phyloP scores from a whole-genome alignment of 1,139 yeast species.

The Ogataea hybrid region DNA sequence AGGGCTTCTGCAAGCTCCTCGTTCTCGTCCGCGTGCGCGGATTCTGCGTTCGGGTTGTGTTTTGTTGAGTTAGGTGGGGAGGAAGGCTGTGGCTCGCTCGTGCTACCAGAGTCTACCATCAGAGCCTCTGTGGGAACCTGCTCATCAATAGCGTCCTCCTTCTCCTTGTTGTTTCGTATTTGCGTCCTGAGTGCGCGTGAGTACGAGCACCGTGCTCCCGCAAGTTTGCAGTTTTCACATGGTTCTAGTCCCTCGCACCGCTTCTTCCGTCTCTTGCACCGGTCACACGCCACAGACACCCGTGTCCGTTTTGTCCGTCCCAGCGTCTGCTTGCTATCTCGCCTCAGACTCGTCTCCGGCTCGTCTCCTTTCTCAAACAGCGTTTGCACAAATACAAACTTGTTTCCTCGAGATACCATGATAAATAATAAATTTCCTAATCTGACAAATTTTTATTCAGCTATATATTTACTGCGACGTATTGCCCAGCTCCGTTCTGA shows the following conservation, averaged over 20 bases:
- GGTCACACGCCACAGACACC: constrained; percentile 16
- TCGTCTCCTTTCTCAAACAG: constrained; percentile 3
- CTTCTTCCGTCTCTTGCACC: constrained; percentile 19
- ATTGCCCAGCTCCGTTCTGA: constrained; percentile 10
- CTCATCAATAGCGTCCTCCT: no score
- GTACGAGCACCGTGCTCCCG: constrained; percentile 3
- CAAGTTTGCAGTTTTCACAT: constrained; percentile 5
- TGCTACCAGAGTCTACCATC: no score
- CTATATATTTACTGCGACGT: constrained; percentile 10
- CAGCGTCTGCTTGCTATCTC: neutral
- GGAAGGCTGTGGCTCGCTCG: no score
- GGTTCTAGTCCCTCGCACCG: constrained; percentile 18
- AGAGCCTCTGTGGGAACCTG: no score
- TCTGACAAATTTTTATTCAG: neutral
- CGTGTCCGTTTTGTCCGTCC: constrained; percentile 1
- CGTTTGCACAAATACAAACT: constrained; percentile 11
- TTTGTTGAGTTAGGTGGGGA: no score
- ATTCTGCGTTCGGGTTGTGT: no score
- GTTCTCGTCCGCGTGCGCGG: neutral
- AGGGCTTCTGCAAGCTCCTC: neutral
- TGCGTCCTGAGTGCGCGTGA: neutral
- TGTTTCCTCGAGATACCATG: constrained; percentile 5
- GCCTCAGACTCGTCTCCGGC: neutral
- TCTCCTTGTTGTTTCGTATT: no score
- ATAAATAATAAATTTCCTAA: neutral